These are phyloP conservation scores for Aspergillus ruber DNA, from an alignment of 2,329 filamentous ascomycete genomes.

Conservation along the genomic window DNA sequence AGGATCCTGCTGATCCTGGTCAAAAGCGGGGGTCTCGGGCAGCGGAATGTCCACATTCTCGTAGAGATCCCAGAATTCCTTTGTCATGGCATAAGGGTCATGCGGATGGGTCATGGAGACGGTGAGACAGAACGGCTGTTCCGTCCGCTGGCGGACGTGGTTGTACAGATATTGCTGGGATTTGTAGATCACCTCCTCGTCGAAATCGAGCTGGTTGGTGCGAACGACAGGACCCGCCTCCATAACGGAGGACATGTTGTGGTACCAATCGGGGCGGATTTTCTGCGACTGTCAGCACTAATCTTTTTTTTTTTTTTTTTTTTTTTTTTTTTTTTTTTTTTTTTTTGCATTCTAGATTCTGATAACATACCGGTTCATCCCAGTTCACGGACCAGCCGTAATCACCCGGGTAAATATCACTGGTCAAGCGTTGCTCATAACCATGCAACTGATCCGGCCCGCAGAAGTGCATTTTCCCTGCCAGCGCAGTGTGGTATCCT, in stretches of 20 bases:
- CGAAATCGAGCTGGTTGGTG: constrained; percentile 92
- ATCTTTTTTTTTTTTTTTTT: no score
- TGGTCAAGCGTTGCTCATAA: constrained; percentile 87
- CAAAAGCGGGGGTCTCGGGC: constrained; percentile 64
- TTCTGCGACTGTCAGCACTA: constrained; percentile 22
- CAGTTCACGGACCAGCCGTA: constrained; percentile 94
- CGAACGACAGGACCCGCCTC: constrained; percentile 83
- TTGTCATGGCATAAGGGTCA: constrained; percentile 89
- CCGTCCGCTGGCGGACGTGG: constrained; percentile 72
- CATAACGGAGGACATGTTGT: constrained; percentile 89
- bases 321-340: no score
- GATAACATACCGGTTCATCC: constrained; percentile 65
- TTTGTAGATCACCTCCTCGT: constrained; percentile 92
- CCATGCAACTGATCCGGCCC: constrained; percentile 85
- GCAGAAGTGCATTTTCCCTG: constrained; percentile 97
- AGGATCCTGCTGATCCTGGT: constrained; percentile 73
- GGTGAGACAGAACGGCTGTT: constrained; percentile 79
- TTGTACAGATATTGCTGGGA: constrained; percentile 86
- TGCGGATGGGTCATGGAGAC: constrained; percentile 92
- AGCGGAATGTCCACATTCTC: constrained; percentile 81
- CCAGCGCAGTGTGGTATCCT: constrained; percentile 83
- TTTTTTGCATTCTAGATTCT: no score
- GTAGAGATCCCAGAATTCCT: constrained; percentile 90
- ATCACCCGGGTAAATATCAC: constrained; percentile 90
- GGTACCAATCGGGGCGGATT: constrained; percentile 80